Percentiles rank a stretch among this genome's conserved stretches.
phyloP scores from a whole-genome alignment of 257 asterid species.

The Misopates orontium region DNA sequence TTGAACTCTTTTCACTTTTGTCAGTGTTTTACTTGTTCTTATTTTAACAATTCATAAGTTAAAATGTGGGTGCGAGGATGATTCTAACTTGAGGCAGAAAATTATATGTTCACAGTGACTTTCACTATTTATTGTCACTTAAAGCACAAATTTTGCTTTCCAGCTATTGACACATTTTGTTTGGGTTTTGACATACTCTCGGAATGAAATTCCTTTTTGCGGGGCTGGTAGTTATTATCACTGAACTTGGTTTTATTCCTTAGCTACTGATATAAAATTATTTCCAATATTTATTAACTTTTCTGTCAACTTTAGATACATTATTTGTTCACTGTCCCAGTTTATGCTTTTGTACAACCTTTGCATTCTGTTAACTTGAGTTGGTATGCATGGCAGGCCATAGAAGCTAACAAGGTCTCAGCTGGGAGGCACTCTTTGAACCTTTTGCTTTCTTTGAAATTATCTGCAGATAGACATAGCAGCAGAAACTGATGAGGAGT shows the following conservation, averaged over 20 bases:
- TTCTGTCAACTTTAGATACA: too few relatives aligned
- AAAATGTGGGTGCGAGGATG: slow-evolving; percentile 5
- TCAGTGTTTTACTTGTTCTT: background rate
- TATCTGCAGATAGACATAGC: slow-evolving; percentile 86
- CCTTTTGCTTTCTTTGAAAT: slow-evolving; percentile 79
- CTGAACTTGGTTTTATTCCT: background rate
- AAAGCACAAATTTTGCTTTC: background rate
- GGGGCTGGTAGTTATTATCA: background rate
- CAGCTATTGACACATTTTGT: background rate
- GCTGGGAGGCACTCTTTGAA: slow-evolving; percentile 66
- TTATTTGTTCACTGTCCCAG: too few relatives aligned
- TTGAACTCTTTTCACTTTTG: background rate
- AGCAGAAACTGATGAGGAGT: slow-evolving; percentile 65
- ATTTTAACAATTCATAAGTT: background rate
- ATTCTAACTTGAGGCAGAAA: background rate
- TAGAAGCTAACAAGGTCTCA: slow-evolving; percentile 62
- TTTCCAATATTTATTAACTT: background rate
- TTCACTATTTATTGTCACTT: too few relatives aligned
- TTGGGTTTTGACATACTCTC: background rate
- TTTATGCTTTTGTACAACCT: background rate
- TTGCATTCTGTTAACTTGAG: slow-evolving; percentile 9
- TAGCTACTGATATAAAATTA: slow-evolving; percentile 8
- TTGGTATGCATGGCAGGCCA: slow-evolving; percentile 45
- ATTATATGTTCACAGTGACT: background rate
- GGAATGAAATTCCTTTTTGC: slow-evolving; percentile 6